Evolutionary conservation across 1,284 basidiomycete species (phyloP).

Genomic region (Naganishia cerealis): DNA sequence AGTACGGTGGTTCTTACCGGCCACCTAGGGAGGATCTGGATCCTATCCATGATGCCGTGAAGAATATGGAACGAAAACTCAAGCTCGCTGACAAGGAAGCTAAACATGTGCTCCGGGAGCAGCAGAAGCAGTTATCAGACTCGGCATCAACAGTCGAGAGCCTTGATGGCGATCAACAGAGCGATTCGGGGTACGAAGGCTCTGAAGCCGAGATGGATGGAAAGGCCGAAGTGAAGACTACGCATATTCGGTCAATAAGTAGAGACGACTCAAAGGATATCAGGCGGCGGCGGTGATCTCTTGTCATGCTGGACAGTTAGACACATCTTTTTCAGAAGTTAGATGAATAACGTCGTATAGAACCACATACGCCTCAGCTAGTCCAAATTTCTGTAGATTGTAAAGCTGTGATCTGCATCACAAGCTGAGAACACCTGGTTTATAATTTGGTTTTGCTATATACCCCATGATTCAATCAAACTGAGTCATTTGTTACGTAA

Average conservation of each 20-base stretch:
- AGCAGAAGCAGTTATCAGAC: conserved; percentile 10
- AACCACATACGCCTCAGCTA: not conserved
- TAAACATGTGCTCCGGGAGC: conserved; percentile 16
- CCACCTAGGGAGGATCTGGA: conserved; percentile 80
- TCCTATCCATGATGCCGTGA: conserved; percentile 68
- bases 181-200: conserved; percentile 35
- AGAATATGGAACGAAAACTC: conserved; percentile 51
- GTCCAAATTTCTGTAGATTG: not conserved
- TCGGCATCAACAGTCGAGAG: not conserved
- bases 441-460: conserved; percentile 23
- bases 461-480: conserved; percentile 22
- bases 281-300: conserved; percentile 18
- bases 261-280: conserved; percentile 19
- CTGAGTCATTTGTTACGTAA: not conserved
- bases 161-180: conserved; percentile 23
- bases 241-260: conserved; percentile 13
- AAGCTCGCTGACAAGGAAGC: conserved; percentile 32
- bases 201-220: conserved; percentile 30
- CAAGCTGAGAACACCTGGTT: conserved; percentile 2
- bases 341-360: not conserved
- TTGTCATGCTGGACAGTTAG: not conserved
- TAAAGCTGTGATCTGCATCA: conserved; percentile 12
- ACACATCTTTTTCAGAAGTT: not conserved
- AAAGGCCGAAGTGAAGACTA: conserved; percentile 14
- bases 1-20: conserved; percentile 78